A percentile compares a stretch with the other conserved stretches of the same genome.
Conservation (phyloP, 495 filamentous ascomycete genomes). For the Cercophora newfieldiana region DNA sequence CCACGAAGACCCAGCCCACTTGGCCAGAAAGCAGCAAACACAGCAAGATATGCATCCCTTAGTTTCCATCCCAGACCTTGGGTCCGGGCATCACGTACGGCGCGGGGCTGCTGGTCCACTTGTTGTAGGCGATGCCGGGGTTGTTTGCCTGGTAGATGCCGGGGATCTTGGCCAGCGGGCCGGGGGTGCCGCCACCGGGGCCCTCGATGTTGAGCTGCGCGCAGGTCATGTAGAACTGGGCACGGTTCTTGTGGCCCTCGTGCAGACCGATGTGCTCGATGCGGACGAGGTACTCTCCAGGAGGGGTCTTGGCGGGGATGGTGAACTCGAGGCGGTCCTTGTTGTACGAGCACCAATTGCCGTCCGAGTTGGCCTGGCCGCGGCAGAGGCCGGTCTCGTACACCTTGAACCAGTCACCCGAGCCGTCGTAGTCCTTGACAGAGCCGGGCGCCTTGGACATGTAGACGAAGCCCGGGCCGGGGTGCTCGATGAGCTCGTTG, state of each 20-base stretch:
- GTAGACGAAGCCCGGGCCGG: slow-evolving; percentile 47
- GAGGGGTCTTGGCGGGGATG: slow-evolving; percentile 47
- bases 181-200: slow-evolving; percentile 44
- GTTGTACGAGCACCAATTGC: slow-evolving; percentile 39
- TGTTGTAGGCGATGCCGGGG: slow-evolving; percentile 47
- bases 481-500: slow-evolving; percentile 50
- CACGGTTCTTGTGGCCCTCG: slow-evolving; percentile 25
- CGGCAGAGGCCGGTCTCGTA: slow-evolving; percentile 40
- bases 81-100: slow-evolving; percentile 42
- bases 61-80: slow-evolving; percentile 33
- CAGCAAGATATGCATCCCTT: background rate
- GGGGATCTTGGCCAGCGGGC: slow-evolving; percentile 48
- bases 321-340: slow-evolving; percentile 48
- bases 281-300: slow-evolving; percentile 58
- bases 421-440: slow-evolving; percentile 48
- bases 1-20: background rate
- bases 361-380: slow-evolving; percentile 29
- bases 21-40: background rate
- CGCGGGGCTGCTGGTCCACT: slow-evolving; percentile 35
- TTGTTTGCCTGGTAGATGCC: slow-evolving; percentile 51
- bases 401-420: slow-evolving; percentile 56
- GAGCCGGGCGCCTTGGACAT: slow-evolving; percentile 49
- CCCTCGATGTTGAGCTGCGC: slow-evolving; percentile 54
- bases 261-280: slow-evolving; percentile 59
- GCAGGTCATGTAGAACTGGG: slow-evolving; percentile 53